Base-by-base conservation (phyloP, 352 stramenopile species). In the Phytophthora vignae region DNA sequence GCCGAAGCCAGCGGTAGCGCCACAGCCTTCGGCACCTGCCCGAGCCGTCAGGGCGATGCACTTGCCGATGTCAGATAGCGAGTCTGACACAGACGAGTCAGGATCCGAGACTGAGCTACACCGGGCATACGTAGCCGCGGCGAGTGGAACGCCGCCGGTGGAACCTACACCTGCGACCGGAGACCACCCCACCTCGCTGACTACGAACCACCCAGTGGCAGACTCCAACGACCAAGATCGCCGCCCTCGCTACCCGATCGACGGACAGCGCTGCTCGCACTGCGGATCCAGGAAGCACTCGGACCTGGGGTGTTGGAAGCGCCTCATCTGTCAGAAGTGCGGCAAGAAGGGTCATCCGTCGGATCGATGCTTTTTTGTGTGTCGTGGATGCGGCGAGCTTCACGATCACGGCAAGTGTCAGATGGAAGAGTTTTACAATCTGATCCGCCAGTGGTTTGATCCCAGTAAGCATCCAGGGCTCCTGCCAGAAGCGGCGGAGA, bases 351-450 rank as follows among this genome's bases (percentile, higher is more conserved):
- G 59, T 0, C 59, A 73, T 29, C 66, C 58, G 15, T 22, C 59
- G 1, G 66, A 73, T 22, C 58, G 55, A 4, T 73, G 58, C 44
- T 31, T 68, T 0, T 60, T 57, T 21, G 58, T 64, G 7, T 73
- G 65, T 53, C 42, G 55, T 0, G 57, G 25, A 12, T 73, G 66
- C 31, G 58, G 65, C 6, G 58, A 73, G 12, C 17, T 68, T 15
- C 52, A 60, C 22, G 66, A 64, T 2, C n/a, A 29, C 8, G 42
- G 66, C 27, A 29, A 42, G 11, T 64, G 57, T 46, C 52, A 31
- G 8, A 60, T 68, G 66, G 58, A 67, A 19, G 33, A 60, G 52
- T 63, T 73, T n/a, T 64, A 60, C 59, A 68, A 68, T 54, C 1
- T 44, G 27, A 40, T 73, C 40, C 66, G 54, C 2, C 40, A 64